These are phyloP conservation scores for Blastobotrys elegans DNA, from an alignment of 1,139 yeast species.

Conservation along the genomic window DNA sequence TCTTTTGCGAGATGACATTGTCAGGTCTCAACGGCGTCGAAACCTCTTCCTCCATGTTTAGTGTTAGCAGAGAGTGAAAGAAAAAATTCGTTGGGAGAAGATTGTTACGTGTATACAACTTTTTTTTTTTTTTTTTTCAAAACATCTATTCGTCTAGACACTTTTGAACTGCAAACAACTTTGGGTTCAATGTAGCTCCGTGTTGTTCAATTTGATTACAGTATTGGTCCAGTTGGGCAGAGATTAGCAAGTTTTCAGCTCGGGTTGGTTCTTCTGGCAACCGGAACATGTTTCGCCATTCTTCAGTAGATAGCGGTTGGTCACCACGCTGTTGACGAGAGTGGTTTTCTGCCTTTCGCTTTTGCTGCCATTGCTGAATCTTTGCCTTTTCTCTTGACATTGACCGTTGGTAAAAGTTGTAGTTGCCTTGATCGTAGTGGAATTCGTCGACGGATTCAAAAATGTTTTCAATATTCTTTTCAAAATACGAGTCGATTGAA, in stretches of 20 bases:
- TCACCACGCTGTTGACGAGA: slow-evolving; percentile 54
- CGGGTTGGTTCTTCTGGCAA: slow-evolving; percentile 75
- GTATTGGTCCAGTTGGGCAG: slow-evolving; percentile 64
- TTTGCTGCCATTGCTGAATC: slow-evolving; percentile 71
- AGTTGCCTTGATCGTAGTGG: slow-evolving; percentile 76
- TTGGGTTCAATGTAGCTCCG: slow-evolving; percentile 53
- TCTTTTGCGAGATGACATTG: slow-evolving; percentile 30
- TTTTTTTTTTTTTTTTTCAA: background rate
- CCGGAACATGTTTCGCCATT: slow-evolving; percentile 63
- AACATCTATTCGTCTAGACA: slow-evolving; percentile 5
- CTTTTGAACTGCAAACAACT: slow-evolving; percentile 39
- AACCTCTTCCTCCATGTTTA: slow-evolving; percentile 8
- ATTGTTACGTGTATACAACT: background rate
- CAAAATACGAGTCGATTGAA: slow-evolving; percentile 39
- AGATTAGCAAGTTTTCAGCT: slow-evolving; percentile 64
- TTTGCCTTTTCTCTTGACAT: slow-evolving; percentile 65
- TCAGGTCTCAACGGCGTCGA: slow-evolving; percentile 16
- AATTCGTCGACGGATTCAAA: slow-evolving; percentile 72
- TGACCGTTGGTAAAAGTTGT: slow-evolving; percentile 74
- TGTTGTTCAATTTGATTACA: slow-evolving; percentile 65
- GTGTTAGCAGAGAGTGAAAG: background rate
- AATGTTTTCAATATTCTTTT: slow-evolving; percentile 56
- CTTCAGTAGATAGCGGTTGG: slow-evolving; percentile 48
- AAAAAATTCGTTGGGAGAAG: background rate
- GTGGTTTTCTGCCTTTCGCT: slow-evolving; percentile 62